Conservation (phyloP, 169 alveolate species). For the Plasmodium vivax region DNA sequence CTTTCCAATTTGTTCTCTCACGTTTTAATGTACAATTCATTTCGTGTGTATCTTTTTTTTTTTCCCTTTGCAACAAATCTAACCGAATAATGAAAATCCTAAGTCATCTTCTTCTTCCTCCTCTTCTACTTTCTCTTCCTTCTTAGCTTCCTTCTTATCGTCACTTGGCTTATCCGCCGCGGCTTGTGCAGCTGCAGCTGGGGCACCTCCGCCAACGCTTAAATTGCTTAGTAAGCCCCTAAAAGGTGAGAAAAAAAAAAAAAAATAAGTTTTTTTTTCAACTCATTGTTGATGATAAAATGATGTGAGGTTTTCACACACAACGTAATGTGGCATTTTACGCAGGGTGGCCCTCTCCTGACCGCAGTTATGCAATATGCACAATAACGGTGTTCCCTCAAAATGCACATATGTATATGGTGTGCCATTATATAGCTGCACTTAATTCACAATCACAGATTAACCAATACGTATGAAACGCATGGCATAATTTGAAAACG, state of each 20-base stretch:
- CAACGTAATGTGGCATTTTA: neutral
- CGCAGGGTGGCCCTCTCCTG: neutral
- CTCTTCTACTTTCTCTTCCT: conserved; percentile 79
- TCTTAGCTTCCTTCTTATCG: conserved; percentile 71
- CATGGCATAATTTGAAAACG: neutral
- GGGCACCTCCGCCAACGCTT: conserved; percentile 84
- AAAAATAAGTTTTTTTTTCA: neutral
- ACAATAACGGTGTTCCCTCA: neutral
- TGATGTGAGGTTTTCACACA: neutral
- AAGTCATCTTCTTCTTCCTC: conserved; percentile 80
- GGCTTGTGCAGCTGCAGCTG: conserved; percentile 71
- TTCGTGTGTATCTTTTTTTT: neutral
- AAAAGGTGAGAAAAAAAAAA: neutral
- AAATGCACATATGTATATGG: neutral
- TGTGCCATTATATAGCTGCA: conserved; percentile 77
- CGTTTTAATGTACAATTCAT: neutral
- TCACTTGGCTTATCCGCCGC: conserved; percentile 66
- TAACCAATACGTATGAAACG: neutral
- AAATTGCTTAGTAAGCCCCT: conserved; percentile 70
- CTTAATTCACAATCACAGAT: conserved; percentile 40
- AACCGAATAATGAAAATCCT: conserved; percentile 78
- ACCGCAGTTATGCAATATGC: neutral
- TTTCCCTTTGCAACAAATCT: conserved; percentile 21
- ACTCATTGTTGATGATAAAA: neutral
- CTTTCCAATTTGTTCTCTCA: neutral